Conservation (phyloP, 2,329 filamentous ascomycete species). For the Talaromyces atroroseus region DNA sequence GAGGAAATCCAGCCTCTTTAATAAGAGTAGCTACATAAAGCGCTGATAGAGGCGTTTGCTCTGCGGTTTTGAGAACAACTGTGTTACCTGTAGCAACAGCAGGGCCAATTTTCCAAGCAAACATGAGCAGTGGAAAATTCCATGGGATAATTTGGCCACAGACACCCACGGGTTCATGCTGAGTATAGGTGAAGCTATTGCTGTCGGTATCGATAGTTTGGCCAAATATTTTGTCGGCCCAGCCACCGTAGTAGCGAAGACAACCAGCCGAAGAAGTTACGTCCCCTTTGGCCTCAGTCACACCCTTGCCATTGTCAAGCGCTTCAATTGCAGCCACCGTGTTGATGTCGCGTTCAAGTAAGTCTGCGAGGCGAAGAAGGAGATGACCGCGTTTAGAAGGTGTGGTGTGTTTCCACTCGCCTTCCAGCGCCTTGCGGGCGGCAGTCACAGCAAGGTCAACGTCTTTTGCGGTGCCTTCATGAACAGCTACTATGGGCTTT, state of each 20-base stretch:
- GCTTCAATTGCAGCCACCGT: conserved; percentile 62
- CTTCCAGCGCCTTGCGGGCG: conserved; percentile 65
- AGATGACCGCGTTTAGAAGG: conserved; percentile 65
- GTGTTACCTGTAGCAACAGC: conserved; percentile 49
- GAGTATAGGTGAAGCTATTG: not conserved
- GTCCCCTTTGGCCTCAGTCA: conserved; percentile 20
- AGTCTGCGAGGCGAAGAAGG: conserved; percentile 70
- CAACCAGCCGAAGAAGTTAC: not conserved
- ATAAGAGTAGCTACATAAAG: conserved; percentile 51
- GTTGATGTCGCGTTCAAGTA: conserved; percentile 72
- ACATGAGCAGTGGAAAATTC: conserved; percentile 47
- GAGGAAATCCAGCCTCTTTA: conserved; percentile 53
- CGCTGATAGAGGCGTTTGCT: conserved; percentile 49
- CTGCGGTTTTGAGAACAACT: conserved; percentile 52
- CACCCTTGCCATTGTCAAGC: conserved; percentile 20
- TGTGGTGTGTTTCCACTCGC: conserved; percentile 67
- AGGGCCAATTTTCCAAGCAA: conserved; percentile 45
- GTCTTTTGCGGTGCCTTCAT: conserved; percentile 77
- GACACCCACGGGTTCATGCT: conserved; percentile 31
- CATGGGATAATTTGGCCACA: conserved; percentile 40
- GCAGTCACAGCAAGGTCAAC: conserved; percentile 72
- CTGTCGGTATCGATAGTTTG: conserved; percentile 59
- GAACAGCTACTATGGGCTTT: conserved; percentile 74
- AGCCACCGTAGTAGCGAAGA: conserved; percentile 81
- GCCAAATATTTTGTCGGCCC: conserved; percentile 86